phyloP scores from a whole-genome alignment of 129 eudicot genomes.

The Lactuca sativa region DNA sequence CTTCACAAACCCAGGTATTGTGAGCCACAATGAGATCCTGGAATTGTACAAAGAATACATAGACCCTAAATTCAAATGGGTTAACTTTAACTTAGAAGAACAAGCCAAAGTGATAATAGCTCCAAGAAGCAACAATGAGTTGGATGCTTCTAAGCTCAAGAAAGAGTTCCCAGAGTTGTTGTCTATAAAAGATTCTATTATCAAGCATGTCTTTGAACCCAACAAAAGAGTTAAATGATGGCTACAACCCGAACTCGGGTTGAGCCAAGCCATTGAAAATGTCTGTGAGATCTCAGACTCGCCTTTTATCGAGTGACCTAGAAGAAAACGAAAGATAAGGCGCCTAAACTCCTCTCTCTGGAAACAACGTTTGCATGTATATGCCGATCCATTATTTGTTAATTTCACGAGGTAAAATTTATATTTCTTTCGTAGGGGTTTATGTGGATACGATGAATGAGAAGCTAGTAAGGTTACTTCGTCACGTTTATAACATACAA shows the following conservation, averaged over 20 bases:
- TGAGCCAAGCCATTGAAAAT: not conserved
- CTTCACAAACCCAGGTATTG: conserved; percentile 47
- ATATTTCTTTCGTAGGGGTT: not conserved
- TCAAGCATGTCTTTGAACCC: conserved; percentile 41
- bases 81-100: conserved; percentile 39
- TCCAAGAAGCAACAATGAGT: conserved; percentile 46
- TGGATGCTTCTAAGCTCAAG: conserved; percentile 47
- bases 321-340: conserved; percentile 14
- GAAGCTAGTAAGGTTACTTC: conserved; percentile 11
- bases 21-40: conserved; percentile 46
- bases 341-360: not conserved
- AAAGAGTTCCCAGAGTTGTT: conserved; percentile 47
- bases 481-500: conserved; percentile 15
- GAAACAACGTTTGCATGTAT: not conserved
- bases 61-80: conserved; percentile 39
- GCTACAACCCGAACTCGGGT: not conserved
- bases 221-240: conserved; percentile 32
- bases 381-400: not conserved
- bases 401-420: not conserved
- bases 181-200: conserved; percentile 36
- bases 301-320: not conserved
- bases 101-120: conserved; percentile 47
- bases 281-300: not conserved
- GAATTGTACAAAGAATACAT: conserved; percentile 35
- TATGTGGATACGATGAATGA: conserved; percentile 9